Evolutionary conservation across 2,329 filamentous ascomycete species (phyloP).

Genomic region (Pseudogymnoascus sp.): DNA sequence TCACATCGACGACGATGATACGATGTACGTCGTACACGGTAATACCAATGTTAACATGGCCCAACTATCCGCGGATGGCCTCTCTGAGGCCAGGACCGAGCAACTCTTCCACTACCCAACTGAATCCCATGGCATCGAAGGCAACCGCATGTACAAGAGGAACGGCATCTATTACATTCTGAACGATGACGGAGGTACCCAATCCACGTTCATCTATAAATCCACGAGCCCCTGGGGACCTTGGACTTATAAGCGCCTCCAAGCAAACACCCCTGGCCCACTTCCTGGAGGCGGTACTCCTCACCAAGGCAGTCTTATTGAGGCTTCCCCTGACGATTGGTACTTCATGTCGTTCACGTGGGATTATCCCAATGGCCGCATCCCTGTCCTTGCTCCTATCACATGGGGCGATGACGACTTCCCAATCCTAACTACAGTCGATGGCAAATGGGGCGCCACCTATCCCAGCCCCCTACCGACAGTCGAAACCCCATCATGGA

Average conservation of each 20-base stretch:
- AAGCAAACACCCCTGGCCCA: constrained; percentile 25
- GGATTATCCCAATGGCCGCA: constrained; percentile 46
- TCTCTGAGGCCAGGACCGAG: constrained; percentile 36
- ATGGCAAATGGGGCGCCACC: constrained; percentile 39
- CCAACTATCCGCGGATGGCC: constrained; percentile 40
- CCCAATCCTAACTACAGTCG: constrained; percentile 35
- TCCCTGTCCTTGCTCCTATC: constrained; percentile 48
- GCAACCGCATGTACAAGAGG: constrained; percentile 46
- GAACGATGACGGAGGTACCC: constrained; percentile 36
- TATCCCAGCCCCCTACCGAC: constrained; percentile 33
- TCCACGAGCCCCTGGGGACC: constrained; percentile 43
- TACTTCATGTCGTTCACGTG: constrained; percentile 51
- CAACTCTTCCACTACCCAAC: constrained; percentile 34
- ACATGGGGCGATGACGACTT: constrained; percentile 44
- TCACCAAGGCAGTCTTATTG: constrained; percentile 48
- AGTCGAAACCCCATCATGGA: constrained; percentile 23
- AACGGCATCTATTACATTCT: constrained; percentile 47
- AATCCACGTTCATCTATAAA: constrained; percentile 40
- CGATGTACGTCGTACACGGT: constrained; percentile 48
- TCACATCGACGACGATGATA: constrained; percentile 47
- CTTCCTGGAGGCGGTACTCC: constrained; percentile 38
- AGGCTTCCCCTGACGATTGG: constrained; percentile 44
- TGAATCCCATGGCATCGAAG: constrained; percentile 34
- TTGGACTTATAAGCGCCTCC: constrained; percentile 23
- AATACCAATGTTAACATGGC: constrained; percentile 40